Evolutionary conservation across 768 basidiomycete species (phyloP).

Genomic region (Vararia minispora): DNA sequence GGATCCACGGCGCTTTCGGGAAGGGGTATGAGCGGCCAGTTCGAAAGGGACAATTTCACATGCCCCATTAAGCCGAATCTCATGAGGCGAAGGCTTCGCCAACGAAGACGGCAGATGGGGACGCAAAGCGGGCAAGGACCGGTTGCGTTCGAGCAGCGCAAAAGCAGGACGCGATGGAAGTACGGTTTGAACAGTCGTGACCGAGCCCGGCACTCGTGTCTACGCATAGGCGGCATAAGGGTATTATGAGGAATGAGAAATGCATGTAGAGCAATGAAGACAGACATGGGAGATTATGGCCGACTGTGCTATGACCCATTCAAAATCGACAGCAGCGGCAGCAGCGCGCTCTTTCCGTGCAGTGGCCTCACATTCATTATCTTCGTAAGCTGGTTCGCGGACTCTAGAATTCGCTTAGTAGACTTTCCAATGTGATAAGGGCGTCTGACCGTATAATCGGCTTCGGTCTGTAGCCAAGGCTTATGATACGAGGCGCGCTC

Average conservation of each 20-base stretch:
- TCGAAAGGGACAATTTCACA: neutral
- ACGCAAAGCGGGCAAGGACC: neutral
- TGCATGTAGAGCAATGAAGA: neutral
- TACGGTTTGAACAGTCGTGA: constrained; percentile 3
- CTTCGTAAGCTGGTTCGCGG: constrained; percentile 20
- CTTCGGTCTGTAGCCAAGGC: constrained; percentile 8
- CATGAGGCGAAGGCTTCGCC: constrained; percentile 10
- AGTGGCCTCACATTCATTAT: constrained; percentile 18
- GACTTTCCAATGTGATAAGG: neutral
- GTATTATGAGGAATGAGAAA: neutral
- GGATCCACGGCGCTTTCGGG: neutral
- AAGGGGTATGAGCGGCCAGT: neutral
- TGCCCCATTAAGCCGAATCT: constrained; percentile 2
- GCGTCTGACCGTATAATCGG: constrained; percentile 4
- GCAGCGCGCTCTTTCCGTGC: constrained; percentile 17
- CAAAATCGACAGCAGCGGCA: constrained; percentile 20
- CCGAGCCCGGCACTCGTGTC: constrained; percentile 1
- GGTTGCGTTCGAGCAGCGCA: neutral
- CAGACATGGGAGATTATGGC: constrained; percentile 16
- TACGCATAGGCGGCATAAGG: neutral
- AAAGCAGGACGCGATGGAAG: neutral
- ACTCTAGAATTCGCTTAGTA: constrained; percentile 10
- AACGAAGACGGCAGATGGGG: neutral
- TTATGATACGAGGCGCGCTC: constrained; percentile 4
- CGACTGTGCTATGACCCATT: constrained; percentile 17